phyloP scores from a whole-genome alignment of 306 rosid species.

The Pterocarpus macrocarpus region DNA sequence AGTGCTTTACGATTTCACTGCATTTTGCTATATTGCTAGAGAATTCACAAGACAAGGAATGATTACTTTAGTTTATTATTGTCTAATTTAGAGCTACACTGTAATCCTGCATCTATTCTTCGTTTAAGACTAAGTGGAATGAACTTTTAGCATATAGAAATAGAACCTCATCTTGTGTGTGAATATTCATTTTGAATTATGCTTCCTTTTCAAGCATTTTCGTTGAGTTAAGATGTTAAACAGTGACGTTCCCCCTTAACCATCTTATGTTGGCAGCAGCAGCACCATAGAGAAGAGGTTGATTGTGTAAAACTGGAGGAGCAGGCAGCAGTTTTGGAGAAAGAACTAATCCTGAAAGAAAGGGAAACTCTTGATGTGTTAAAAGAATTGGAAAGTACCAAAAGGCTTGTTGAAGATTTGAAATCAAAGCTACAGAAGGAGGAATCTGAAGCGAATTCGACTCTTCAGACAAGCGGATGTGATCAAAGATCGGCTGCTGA shows the following conservation, averaged over 20 bases:
- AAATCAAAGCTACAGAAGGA: slow-evolving; percentile 52
- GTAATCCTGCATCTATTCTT: too few relatives aligned
- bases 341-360: slow-evolving; percentile 59
- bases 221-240: not conserved
- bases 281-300: slow-evolving; percentile 34
- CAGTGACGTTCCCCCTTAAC: not conserved
- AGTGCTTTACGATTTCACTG: not conserved
- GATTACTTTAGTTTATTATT: not conserved
- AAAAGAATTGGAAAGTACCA: slow-evolving; percentile 61
- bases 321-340: slow-evolving; percentile 50
- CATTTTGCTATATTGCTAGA: not conserved
- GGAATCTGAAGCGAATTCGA: slow-evolving; percentile 40
- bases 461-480: not conserved
- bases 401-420: slow-evolving; percentile 54
- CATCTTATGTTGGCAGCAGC: not conserved
- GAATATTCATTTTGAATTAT: not conserved
- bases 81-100: not conserved
- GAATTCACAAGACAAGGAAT: not conserved
- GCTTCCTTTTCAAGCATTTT: slow-evolving; percentile 6
- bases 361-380: slow-evolving; percentile 62
- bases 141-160: not conserved
- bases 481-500: slow-evolving; percentile 7
- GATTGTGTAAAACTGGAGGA: slow-evolving; percentile 48
- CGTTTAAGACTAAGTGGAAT: not conserved
- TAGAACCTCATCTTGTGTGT: not conserved